phyloP scores from a whole-genome alignment of 192 early-diverging fungal species.

The Phlyctochytrium arcticum region DNA sequence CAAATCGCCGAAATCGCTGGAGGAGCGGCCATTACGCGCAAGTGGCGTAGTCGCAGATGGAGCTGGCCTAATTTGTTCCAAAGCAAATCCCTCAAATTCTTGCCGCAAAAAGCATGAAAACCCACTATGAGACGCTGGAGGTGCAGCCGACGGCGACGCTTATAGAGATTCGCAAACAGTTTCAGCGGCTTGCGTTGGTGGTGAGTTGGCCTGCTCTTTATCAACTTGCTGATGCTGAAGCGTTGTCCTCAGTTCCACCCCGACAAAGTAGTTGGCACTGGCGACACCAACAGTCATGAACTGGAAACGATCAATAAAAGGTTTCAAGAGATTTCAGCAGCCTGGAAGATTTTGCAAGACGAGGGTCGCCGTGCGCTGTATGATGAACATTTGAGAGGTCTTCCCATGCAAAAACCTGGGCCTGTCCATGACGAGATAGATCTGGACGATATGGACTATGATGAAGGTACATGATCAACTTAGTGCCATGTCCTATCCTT shows the following conservation, averaged over 20 bases:
- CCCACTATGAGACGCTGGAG: slow-evolving; percentile 53
- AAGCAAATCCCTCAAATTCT: no score
- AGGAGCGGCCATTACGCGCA: no score
- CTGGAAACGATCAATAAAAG: neutral
- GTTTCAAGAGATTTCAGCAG: neutral
- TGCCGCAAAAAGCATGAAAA: no score
- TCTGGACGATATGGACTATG: slow-evolving; percentile 77
- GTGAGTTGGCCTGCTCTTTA: no score
- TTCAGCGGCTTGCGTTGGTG: slow-evolving; percentile 49
- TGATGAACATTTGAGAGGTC: slow-evolving; percentile 8
- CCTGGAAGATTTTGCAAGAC: neutral
- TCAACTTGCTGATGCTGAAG: no score
- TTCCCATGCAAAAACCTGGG: slow-evolving; percentile 35
- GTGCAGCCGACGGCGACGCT: slow-evolving; percentile 38
- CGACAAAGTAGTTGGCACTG: slow-evolving; percentile 37
- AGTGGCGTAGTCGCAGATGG: no score
- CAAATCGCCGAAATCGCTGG: no score
- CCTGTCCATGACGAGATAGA: slow-evolving; percentile 72
- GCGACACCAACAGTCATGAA: neutral
- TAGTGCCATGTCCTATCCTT: no score
- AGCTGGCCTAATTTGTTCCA: no score
- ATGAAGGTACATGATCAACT: slow-evolving; percentile 42
- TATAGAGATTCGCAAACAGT: slow-evolving; percentile 49
- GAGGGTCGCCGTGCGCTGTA: neutral
- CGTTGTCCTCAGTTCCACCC: slow-evolving; percentile 47